Evolutionary conservation across 164 flowering plant species (phyloP).

Genomic region (Paratinospora sagittata): DNA sequence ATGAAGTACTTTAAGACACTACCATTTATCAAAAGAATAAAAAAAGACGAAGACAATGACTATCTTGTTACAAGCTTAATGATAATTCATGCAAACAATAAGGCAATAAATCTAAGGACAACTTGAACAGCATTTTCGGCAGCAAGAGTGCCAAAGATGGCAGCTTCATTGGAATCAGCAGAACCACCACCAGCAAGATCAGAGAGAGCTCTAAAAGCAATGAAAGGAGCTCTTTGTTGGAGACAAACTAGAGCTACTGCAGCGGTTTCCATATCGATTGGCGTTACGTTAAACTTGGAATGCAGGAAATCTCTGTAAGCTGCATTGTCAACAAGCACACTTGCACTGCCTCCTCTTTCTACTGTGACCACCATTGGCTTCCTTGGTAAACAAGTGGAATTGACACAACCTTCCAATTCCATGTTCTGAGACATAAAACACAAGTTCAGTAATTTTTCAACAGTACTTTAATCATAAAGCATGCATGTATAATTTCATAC

Average conservation of each 20-base stretch:
- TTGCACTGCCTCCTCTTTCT: slow-evolving; percentile 32
- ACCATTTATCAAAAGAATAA: too few species aligned
- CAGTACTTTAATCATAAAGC: too few species aligned
- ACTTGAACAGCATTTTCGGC: slow-evolving; percentile 29
- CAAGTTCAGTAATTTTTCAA: neutral
- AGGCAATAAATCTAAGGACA: slow-evolving; percentile 20
- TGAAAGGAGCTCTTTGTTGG: slow-evolving; percentile 34
- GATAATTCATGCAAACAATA: slow-evolving; percentile 6
- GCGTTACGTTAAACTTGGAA: slow-evolving; percentile 24
- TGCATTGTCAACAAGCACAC: slow-evolving; percentile 26
- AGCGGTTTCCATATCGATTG: slow-evolving; percentile 41
- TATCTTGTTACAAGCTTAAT: too few species aligned
- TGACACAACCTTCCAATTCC: slow-evolving; percentile 41
- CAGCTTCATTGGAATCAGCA: slow-evolving; percentile 31
- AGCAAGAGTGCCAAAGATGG: slow-evolving; percentile 24
- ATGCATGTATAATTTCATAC: too few species aligned
- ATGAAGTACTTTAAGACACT: too few species aligned
- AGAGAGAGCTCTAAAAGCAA: slow-evolving; percentile 30
- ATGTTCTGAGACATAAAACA: slow-evolving; percentile 26
- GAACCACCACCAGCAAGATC: slow-evolving; percentile 40
- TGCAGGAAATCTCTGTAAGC: slow-evolving; percentile 33
- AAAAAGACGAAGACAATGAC: too few species aligned
- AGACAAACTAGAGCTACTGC: slow-evolving; percentile 31
- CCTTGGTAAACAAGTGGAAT: slow-evolving; percentile 33
- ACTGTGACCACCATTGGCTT: slow-evolving; percentile 26